Evolutionary conservation across 192 early-diverging fungal genomes (phyloP).

Genomic region (Coemansia sp.): DNA sequence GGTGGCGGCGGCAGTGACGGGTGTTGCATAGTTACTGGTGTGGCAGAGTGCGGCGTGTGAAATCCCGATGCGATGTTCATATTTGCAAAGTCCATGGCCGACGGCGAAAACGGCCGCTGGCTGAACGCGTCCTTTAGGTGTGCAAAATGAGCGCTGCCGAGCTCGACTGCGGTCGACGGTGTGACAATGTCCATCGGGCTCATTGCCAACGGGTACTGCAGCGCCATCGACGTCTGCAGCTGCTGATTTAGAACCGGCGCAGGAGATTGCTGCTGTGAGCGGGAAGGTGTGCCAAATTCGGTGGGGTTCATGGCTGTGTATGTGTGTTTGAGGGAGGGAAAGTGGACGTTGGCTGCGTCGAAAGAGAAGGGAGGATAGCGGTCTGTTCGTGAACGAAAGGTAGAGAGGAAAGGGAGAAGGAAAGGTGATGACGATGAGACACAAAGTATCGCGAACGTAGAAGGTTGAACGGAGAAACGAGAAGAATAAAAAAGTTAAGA

Average conservation of each 20-base stretch:
- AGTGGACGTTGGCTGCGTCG: neutral
- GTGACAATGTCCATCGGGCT: constrained; percentile 22
- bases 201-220: constrained; percentile 17
- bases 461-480: constrained; percentile 7
- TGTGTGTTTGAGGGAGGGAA: constrained; percentile 11
- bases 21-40: constrained; percentile 25
- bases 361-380: constrained; percentile 3
- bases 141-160: constrained; percentile 45
- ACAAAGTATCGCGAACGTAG: constrained; percentile 15
- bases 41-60: constrained; percentile 44
- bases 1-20: constrained; percentile 13
- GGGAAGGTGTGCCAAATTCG: constrained; percentile 46
- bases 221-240: constrained; percentile 13
- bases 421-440: constrained; percentile 15
- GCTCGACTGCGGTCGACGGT: constrained; percentile 34
- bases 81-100: constrained; percentile 49
- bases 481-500: constrained; percentile 1
- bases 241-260: constrained; percentile 25
- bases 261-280: constrained; percentile 55
- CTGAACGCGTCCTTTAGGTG: constrained; percentile 45
- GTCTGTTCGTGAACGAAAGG: constrained; percentile 14
- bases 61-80: constrained; percentile 54
- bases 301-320: constrained; percentile 48
- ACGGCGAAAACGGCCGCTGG: constrained; percentile 47
- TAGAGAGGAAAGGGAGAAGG: constrained; percentile 6